Conservation (phyloP, 2,329 filamentous ascomycete species). For the Lizonia empirigonia region DNA sequence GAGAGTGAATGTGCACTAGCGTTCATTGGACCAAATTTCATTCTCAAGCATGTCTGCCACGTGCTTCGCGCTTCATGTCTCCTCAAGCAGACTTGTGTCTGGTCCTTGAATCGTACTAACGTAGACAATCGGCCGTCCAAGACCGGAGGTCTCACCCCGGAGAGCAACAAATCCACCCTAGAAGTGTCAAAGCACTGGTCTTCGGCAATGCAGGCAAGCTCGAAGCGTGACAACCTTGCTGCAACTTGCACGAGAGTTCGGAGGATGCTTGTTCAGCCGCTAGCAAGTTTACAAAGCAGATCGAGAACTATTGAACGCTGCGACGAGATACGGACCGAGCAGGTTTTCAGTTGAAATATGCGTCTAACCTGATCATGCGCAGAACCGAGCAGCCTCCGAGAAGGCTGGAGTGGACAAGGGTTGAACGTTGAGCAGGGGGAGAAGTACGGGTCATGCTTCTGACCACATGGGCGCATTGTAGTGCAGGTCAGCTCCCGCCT, state of each 20-base stretch:
- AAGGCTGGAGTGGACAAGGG: too few relatives aligned
- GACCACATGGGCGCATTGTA: neutral
- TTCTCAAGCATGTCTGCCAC: neutral
- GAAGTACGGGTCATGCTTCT: neutral
- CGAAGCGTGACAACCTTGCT: neutral
- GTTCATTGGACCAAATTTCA: slow-evolving; percentile 7
- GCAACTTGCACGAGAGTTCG: neutral
- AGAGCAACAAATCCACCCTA: neutral
- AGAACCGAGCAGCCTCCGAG: too few relatives aligned
- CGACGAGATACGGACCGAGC: too few relatives aligned
- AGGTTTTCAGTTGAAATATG: too few relatives aligned
- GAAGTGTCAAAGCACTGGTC: neutral
- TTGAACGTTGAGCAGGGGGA: too few relatives aligned
- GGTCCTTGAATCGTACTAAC: neutral
- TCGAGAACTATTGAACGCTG: neutral
- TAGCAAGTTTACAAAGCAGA: neutral
- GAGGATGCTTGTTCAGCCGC: neutral
- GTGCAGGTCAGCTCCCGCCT: neutral
- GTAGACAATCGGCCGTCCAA: too few relatives aligned
- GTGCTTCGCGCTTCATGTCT: neutral
- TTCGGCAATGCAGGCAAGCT: neutral
- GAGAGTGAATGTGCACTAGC: slow-evolving; percentile 9
- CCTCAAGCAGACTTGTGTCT: neutral
- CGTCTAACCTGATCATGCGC: too few relatives aligned
- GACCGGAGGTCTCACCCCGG: neutral